Evolutionary conservation across 2,329 filamentous ascomycete species (phyloP), one percentile per base, ranked within the genome.

Genomic region (Lachnellula willkommii): DNA sequence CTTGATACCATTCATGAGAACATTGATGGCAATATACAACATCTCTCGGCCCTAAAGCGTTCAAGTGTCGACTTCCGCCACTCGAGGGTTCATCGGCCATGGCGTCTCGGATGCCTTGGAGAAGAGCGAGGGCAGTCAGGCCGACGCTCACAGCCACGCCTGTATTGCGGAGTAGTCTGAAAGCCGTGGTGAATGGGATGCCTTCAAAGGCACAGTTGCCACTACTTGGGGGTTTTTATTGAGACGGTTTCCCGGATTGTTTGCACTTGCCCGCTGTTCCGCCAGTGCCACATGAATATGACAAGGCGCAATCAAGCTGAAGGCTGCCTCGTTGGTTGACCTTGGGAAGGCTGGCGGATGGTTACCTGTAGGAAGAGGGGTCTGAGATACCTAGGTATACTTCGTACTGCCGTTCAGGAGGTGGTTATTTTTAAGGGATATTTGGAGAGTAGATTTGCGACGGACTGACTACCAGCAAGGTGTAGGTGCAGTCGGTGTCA

Each of bases 11-110:
- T 70, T 96, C 87, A 60, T 88, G 75, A 52, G 80, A 71, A 74
- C 94, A 97, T 58, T 79, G 75, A 72, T 97, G 90, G 72, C 94
- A 99, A 71, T 81, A 95, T 53, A 96, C 86, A 61, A 93, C 82
- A 68, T 95, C 89, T 60, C 83, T 78, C 59, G 73, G 74, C 5
- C 70, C 66, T 22, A 71, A 73, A 60, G 77, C 77, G 68, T 81
- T 78, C 55, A 84, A 75, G 65, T 77, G 78, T 45, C 65, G 54
- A 37, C 52, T 54, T 67, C 59, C 48, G 14, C 26, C 48, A 22
- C 56, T 46, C 35, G 51, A 43, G 35, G 54, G 54, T 60, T 64
- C 60, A 47, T 69, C 58, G 67, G 71, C 67, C 68, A 70, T 69
- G 67, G 61, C 70, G 71, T 69, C 67, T 72, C 76, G 75, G 58